A percentile compares a stretch with the other conserved stretches of the same genome.
These are phyloP conservation scores for Cordia subcordata DNA, from an alignment of 257 asterid genomes.

Conservation along the genomic window DNA sequence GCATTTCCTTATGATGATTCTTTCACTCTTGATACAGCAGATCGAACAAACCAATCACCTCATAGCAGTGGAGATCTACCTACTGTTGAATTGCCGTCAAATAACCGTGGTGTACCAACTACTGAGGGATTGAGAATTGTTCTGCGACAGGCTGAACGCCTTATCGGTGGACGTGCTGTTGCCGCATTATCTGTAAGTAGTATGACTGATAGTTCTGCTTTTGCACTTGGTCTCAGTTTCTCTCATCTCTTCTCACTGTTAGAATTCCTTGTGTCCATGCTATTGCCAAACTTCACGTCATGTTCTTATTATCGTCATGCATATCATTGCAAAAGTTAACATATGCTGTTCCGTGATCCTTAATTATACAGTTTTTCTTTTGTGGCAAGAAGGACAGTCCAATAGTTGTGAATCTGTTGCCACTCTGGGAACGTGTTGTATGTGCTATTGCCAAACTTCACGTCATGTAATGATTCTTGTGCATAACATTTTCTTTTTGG, in stretches of 20 bases:
- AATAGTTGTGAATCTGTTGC: too few species aligned
- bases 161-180: constrained; percentile 60
- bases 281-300: too few species aligned
- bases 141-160: constrained; percentile 57
- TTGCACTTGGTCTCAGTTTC: not conserved
- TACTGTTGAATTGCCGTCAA: constrained; percentile 48
- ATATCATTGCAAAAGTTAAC: too few species aligned
- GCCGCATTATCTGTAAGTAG: constrained; percentile 80
- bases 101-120: constrained; percentile 54
- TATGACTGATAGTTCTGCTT: not conserved
- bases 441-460: too few species aligned
- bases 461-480: too few species aligned
- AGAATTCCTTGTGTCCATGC: too few species aligned
- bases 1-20: constrained; percentile 8
- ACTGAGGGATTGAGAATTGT: constrained; percentile 65
- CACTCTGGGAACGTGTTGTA: too few species aligned
- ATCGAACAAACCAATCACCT: constrained; percentile 49
- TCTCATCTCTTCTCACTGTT: not conserved
- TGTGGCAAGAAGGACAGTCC: too few species aligned
- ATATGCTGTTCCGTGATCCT: too few species aligned
- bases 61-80: constrained; percentile 30
- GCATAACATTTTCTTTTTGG: too few species aligned
- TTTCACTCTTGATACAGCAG: constrained; percentile 28
- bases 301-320: too few species aligned
- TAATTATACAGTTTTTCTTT: too few species aligned